A percentile compares a stretch with the other conserved stretches of the same genome.
Conservation (phyloP, 441 rosid species). For the Jatropha multifida region DNA sequence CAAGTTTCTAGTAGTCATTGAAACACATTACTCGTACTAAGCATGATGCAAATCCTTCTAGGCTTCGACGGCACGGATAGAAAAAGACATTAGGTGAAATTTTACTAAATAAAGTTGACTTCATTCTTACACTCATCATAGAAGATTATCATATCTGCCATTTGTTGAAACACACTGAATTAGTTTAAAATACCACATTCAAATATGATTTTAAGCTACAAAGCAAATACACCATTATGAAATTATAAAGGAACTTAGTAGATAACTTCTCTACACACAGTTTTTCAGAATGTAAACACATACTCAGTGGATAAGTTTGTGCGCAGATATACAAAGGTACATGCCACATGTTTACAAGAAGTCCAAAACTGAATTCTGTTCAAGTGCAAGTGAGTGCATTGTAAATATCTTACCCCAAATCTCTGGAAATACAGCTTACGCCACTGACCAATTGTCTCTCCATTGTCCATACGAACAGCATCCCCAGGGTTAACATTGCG, state of each 20-base stretch:
- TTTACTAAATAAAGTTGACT: not conserved
- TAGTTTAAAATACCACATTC: no score
- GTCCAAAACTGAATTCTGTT: not conserved
- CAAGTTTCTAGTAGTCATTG: not conserved
- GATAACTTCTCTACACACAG: not conserved
- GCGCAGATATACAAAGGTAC: not conserved
- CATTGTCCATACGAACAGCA: constrained; percentile 50
- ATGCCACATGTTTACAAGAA: not conserved
- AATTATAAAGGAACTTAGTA: not conserved
- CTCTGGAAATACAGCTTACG: constrained; percentile 46
- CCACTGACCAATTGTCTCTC: constrained; percentile 53
- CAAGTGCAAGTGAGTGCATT: not conserved
- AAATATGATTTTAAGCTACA: not conserved
- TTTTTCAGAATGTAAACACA: not conserved
- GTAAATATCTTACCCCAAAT: constrained; percentile 45
- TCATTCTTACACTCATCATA: not conserved
- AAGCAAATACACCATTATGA: not conserved
- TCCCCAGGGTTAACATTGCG: constrained; percentile 44
- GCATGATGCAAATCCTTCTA: not conserved
- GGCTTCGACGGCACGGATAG: not conserved
- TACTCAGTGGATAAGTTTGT: not conserved
- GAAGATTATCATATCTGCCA: not conserved
- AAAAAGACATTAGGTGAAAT: not conserved
- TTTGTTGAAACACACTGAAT: no score
- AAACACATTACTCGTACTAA: not conserved